Conservation (phyloP, 345 rosid genomes). For the Balakata baccata region DNA sequence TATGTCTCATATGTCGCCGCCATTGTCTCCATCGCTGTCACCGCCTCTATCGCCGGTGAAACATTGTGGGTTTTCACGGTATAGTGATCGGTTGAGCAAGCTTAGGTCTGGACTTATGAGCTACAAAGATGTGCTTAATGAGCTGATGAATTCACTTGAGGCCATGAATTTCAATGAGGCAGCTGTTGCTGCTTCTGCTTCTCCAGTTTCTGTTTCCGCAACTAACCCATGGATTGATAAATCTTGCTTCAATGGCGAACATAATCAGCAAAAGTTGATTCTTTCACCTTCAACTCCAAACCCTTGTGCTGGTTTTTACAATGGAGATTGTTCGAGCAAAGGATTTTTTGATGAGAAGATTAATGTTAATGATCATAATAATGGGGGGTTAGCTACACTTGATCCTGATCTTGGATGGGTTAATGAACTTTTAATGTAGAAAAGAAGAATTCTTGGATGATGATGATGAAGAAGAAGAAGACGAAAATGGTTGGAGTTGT, state of each 20-base stretch:
- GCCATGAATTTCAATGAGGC: slow-evolving; percentile 45
- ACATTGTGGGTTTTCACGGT: slow-evolving; percentile 35
- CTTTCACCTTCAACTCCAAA: slow-evolving; percentile 58
- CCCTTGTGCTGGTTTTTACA: slow-evolving; percentile 21
- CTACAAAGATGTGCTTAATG: slow-evolving; percentile 54
- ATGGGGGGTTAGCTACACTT: slow-evolving; percentile 15
- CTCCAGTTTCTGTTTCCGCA: background rate
- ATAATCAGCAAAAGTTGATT: slow-evolving; percentile 40
- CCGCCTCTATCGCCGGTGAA: slow-evolving; percentile 76
- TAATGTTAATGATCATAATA: background rate
- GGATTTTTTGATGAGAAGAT: background rate
- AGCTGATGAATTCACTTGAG: slow-evolving; percentile 56
- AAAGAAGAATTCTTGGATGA: background rate
- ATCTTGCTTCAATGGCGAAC: slow-evolving; percentile 22
- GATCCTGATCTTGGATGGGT: slow-evolving; percentile 95
- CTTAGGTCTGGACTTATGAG: slow-evolving; percentile 27
- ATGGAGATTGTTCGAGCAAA: slow-evolving; percentile 13
- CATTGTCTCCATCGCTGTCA: slow-evolving; percentile 42
- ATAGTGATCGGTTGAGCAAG: slow-evolving; percentile 34
- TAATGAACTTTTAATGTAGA: slow-evolving; percentile 74
- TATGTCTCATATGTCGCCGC: slow-evolving; percentile 52
- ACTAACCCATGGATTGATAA: slow-evolving; percentile 47
- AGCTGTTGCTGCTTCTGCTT: background rate
- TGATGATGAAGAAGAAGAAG: slow-evolving; percentile 12
- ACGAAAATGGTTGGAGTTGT: slow-evolving; percentile 20